Conservation (phyloP, 106 monocot genomes). For the Chionographis japonica region DNA sequence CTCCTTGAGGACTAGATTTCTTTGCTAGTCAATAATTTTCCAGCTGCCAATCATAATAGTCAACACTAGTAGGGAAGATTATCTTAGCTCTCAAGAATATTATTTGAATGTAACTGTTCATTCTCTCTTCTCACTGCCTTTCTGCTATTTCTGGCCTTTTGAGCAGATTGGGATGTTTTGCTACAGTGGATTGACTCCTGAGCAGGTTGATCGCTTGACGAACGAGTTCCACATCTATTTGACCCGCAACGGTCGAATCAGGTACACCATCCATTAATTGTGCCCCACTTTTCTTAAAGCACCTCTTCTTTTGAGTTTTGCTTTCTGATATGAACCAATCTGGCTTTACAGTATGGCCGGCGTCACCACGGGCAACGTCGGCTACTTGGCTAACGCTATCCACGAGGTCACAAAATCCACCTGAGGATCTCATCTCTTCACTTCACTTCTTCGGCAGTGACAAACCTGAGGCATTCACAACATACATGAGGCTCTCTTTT, state of each 20-base stretch:
- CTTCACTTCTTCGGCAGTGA: too few species aligned
- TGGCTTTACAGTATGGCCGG: slow-evolving; percentile 80
- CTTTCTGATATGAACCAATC: background rate
- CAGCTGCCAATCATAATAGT: too few species aligned
- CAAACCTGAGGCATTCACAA: too few species aligned
- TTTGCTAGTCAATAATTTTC: too few species aligned
- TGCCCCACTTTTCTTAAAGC: background rate
- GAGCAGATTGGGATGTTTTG: slow-evolving; percentile 99
- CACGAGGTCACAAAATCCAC: slow-evolving; percentile 79
- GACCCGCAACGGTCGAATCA: slow-evolving; percentile 98
- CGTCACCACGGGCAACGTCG: slow-evolving; percentile 81
- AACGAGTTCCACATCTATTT: slow-evolving; percentile 93
- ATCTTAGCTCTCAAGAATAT: too few species aligned
- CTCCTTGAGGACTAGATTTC: too few species aligned
- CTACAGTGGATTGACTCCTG: slow-evolving; percentile 93
- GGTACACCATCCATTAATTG: slow-evolving; percentile 27
- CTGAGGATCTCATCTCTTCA: slow-evolving; percentile 9
- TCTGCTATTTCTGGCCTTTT: slow-evolving; percentile 3
- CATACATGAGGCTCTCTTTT: too few species aligned
- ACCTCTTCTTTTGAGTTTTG: slow-evolving; percentile 2
- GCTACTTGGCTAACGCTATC: slow-evolving; percentile 86
- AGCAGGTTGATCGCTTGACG: slow-evolving; percentile 90
- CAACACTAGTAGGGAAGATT: too few species aligned
- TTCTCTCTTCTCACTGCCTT: background rate
- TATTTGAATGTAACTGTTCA: too few species aligned